Evolutionary conservation across 441 rosid genomes (phyloP).

Genomic region (Pelargonium australe): DNA sequence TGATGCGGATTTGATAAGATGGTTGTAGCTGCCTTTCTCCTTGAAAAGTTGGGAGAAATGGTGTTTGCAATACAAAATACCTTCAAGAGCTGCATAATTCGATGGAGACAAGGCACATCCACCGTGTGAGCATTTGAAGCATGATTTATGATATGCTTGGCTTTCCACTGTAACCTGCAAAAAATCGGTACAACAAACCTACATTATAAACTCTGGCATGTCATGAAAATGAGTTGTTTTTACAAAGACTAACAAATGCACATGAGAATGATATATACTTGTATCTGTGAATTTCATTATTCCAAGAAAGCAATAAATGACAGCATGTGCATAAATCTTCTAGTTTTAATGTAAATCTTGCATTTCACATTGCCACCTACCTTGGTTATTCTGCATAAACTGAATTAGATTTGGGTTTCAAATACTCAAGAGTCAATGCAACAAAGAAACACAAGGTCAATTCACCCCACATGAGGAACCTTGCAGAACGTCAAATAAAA

Average conservation of each 20-base stretch:
- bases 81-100: slow-evolving; percentile 91
- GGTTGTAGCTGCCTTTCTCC: slow-evolving; percentile 94
- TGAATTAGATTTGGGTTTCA: neutral
- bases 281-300: neutral
- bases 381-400: neutral
- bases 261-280: no score
- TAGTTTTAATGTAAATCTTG: neutral
- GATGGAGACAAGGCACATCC: slow-evolving; percentile 89
- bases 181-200: neutral
- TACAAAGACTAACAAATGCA: neutral
- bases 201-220: neutral
- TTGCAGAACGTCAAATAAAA: neutral
- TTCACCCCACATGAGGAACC: neutral
- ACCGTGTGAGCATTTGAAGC: slow-evolving; percentile 94
- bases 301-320: neutral
- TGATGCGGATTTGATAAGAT: slow-evolving; percentile 75
- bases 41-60: slow-evolving; percentile 94
- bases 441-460: neutral
- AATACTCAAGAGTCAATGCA: neutral
- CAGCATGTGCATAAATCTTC: neutral
- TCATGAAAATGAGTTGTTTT: neutral
- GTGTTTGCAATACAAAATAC: slow-evolving; percentile 84
- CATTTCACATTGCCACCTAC: neutral
- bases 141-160: slow-evolving; percentile 84
- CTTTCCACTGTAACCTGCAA: slow-evolving; percentile 82